Base-by-base conservation (phyloP, 2,329 filamentous ascomycete species). In the Fusarium longipes region DNA sequence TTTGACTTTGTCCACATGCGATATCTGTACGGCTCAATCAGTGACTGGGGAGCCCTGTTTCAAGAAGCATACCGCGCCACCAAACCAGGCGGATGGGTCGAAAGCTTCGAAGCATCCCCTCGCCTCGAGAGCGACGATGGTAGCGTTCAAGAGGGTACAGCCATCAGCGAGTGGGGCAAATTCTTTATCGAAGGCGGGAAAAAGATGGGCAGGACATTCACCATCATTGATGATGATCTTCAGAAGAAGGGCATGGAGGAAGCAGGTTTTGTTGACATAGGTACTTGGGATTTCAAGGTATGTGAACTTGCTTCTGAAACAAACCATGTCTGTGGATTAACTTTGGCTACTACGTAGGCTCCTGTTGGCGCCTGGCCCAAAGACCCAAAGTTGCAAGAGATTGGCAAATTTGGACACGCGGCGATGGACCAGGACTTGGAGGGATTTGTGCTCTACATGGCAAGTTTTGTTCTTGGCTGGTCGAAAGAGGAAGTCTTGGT, bases 401-500 rank as follows among this genome's bases (percentile, higher is more conserved):
- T 59, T 3, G 56, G 56, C 2, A 39, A 14, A 27, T 59, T 59
- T 11, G 44, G 43, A 5, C 56, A 56, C 7, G 56, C 51, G 1
- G 62, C 62, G 0, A 65, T 53, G 50, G 50, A 53, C 3, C 50
- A 53, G 12, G 56, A 59, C n/a, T 22, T 59, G 29, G 56, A 59
- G 24, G 56, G 56, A 0, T 59, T 56, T 17, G 56, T 59, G 12
- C 51, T 59, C 5, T 59, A 59, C 4, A 59, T 59, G 49, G 56
- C 56, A 48, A 65, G 62, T 8, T 36, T 48, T 8, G 60, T 65
- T 8, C 5, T 65, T 10, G 62, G 60, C 1, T 65, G 62, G 62
- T 65, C 62, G 0, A 47, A 39, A 14, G 62, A 65, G 8, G 53
- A 65, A 18, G 62, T 65, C 1, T 33, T 17, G 2, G 43, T 65